Conservation (phyloP, 768 basidiomycete genomes). For the Hericium alpestre region DNA sequence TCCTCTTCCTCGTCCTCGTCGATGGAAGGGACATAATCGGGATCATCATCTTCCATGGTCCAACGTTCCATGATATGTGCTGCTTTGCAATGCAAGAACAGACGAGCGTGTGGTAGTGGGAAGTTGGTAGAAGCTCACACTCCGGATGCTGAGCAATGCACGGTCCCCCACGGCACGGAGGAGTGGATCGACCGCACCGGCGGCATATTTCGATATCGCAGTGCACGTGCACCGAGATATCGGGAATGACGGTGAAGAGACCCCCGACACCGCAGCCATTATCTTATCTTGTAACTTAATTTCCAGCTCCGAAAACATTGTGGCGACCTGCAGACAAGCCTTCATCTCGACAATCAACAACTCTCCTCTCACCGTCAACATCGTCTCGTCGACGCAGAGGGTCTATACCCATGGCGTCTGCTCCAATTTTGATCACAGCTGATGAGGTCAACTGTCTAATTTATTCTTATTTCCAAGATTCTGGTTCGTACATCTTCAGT, state of each 20-base stretch:
- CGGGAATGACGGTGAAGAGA: not conserved
- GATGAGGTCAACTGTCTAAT: slow-evolving; percentile 83
- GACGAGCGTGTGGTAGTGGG: no score
- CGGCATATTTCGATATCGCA: not conserved
- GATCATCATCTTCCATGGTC: slow-evolving; percentile 23
- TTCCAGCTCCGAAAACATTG: no score
- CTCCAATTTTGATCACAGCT: slow-evolving; percentile 56
- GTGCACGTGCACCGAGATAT: not conserved
- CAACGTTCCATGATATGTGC: not conserved
- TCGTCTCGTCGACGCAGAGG: not conserved
- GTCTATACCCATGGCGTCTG: slow-evolving; percentile 11
- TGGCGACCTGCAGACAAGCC: not conserved
- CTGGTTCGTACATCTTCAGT: slow-evolving; percentile 35
- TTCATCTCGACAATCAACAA: not conserved
- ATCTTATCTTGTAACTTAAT: no score
- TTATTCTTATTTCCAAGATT: slow-evolving; percentile 75
- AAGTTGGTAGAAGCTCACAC: no score
- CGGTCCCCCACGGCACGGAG: not conserved
- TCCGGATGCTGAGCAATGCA: not conserved
- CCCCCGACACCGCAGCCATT: not conserved
- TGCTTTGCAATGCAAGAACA: no score
- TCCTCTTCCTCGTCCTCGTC: slow-evolving; percentile 16
- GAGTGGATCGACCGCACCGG: not conserved
- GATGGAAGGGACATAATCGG: slow-evolving; percentile 24
- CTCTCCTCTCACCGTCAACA: not conserved